Base-by-base conservation (phyloP, 495 filamentous ascomycete genomes). In the Penicillium malachiteum region DNA sequence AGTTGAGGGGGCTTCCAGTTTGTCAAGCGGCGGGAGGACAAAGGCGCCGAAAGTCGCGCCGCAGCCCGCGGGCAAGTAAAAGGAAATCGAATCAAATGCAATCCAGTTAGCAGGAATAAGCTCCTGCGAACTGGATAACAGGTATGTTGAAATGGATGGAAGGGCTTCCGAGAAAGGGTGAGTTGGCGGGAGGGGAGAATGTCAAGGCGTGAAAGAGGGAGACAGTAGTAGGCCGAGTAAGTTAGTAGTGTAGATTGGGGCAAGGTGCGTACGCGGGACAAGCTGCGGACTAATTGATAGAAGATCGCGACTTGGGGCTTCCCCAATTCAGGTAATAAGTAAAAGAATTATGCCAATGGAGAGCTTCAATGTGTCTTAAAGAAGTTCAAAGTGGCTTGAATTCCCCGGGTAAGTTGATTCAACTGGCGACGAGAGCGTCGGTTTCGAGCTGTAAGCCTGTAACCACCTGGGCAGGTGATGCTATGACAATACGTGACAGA, bases 31-130 rank as follows among this genome's bases (percentile, higher is more conserved):
- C 69, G 70, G 71, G 59, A 70, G 58, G 68, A 62, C 62, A 66
- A 63, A 67, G 64, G 61, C 67, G 67, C 69, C 67, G 67, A 69
- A 63, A 62, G 62, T 63, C 60, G 69, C 67, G 63, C 67, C 70
- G 65, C 67, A 69, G 58, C 57, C 62, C 61, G 65, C 62, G 66
- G 67, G 59, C 58, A 62, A 43, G 48, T 26, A 26, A 59, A 58
- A 35, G 48, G 52, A 51, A 55, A 56, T 26, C 38, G 50, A 33
- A 54, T 55, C 40, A 55, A 50, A 52, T 47, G 48, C 52, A 52
- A 56, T 60, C 58, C 50, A 68, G 60, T 63, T 54, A 43, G 47
- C 59, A 64, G 58, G 60, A 65, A 41, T 40, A n/a, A 47, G 53
- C 45, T 52, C 61, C 58, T 48, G 64, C 37, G 43, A 61, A 57